Evolutionary conservation across 805 yeast species (phyloP).

Genomic region (Isabelozyma gotoi): DNA sequence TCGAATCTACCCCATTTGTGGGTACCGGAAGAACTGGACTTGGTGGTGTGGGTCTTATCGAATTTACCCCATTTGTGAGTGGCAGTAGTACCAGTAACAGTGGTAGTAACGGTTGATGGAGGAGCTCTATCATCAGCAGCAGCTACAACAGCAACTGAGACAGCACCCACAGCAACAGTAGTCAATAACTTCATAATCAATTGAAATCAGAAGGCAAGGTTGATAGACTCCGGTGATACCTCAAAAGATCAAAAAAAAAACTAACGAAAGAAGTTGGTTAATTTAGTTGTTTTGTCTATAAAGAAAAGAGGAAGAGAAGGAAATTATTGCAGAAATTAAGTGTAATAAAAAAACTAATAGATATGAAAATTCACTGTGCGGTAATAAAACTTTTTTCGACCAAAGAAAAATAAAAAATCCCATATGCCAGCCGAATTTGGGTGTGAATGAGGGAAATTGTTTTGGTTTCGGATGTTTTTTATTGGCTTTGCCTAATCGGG

Average conservation of each 20-base stretch:
- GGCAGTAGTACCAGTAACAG: conserved; percentile 33
- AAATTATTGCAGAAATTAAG: not conserved
- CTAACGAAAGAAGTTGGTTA: not conserved
- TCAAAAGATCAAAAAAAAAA: not conserved
- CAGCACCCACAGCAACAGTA: conserved; percentile 38
- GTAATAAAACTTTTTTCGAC: not conserved
- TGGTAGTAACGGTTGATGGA: conserved; percentile 27
- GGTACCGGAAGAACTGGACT: conserved; percentile 31
- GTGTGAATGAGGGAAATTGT: not conserved
- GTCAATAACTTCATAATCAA: conserved; percentile 24
- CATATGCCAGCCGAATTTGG: not conserved
- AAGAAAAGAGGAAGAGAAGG: not conserved
- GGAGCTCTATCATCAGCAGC: conserved; percentile 14
- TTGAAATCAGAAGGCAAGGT: not conserved
- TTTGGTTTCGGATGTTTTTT: not conserved
- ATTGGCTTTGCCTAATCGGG: not conserved
- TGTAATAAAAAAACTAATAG: not conserved
- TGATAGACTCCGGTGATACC: not conserved
- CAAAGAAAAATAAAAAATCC: not conserved
- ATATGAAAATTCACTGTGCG: not conserved
- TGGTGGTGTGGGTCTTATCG: conserved; percentile 43
- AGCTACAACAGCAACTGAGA: conserved; percentile 32
- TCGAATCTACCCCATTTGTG: conserved; percentile 59
- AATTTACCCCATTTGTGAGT: conserved; percentile 60
- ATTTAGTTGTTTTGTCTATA: not conserved